These are phyloP conservation scores for Claviceps capensis DNA, from an alignment of 2,329 filamentous ascomycete genomes.

Conservation along the genomic window DNA sequence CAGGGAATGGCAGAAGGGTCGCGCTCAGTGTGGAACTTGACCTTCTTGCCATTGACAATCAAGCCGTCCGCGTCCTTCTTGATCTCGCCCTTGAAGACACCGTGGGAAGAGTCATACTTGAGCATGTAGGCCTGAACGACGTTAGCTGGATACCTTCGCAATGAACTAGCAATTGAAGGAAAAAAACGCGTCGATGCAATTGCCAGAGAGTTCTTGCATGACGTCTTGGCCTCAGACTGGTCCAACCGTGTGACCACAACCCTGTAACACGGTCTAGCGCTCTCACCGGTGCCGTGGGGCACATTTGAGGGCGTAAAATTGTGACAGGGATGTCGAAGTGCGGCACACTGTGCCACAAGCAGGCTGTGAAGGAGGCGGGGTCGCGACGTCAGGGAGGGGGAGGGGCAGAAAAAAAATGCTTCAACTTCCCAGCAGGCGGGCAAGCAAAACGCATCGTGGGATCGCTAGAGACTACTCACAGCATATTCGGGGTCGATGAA, in stretches of 20 bases:
- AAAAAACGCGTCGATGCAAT: not conserved
- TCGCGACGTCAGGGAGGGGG: conserved; percentile 6
- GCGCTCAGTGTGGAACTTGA: conserved; percentile 89
- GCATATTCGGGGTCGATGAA: conserved; percentile 98
- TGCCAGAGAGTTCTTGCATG: not conserved
- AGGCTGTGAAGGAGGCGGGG: conserved; percentile 7
- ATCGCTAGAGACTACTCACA: conserved; percentile 45
- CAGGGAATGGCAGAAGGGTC: conserved; percentile 87
- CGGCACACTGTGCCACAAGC: not conserved
- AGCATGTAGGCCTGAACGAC: conserved; percentile 86
- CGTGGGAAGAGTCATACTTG: conserved; percentile 98
- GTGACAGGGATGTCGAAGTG: not conserved
- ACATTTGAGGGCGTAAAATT: not conserved
- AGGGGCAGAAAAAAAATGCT: conserved; percentile 4
- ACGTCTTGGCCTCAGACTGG: not conserved
- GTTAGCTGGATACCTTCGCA: conserved; percentile 1
- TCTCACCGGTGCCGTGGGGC: not conserved
- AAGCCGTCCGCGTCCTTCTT: conserved; percentile 58
- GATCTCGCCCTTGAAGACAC: conserved; percentile 87
- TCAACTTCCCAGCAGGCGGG: not conserved
- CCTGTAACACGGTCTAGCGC: not conserved
- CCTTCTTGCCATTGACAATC: conserved; percentile 82
- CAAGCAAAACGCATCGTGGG: not conserved
- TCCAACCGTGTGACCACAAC: not conserved
- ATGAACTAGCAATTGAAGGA: not conserved